Evolutionary conservation across 495 filamentous ascomycete species (phyloP).

Genomic region (Mytilinidion resinicola): DNA sequence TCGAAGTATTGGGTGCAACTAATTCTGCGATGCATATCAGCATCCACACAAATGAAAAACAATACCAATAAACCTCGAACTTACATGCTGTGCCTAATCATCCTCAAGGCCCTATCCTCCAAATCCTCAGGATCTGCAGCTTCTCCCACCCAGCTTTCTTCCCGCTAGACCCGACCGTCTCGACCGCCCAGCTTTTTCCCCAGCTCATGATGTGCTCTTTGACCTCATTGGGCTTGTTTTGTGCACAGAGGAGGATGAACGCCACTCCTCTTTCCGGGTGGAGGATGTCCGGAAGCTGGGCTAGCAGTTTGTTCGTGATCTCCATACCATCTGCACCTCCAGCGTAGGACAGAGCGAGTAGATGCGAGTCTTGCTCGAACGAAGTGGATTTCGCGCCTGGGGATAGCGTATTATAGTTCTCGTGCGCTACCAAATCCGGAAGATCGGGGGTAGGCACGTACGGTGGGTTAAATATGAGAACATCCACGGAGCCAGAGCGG

Average conservation of each 20-base stretch:
- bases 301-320: conserved; percentile 71
- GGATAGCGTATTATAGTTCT: conserved; percentile 26
- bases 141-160: conserved; percentile 89
- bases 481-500: conserved; percentile 55
- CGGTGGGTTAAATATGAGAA: conserved; percentile 92
- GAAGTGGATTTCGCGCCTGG: conserved; percentile 30
- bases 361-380: conserved; percentile 67
- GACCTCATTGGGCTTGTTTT: conserved; percentile 75
- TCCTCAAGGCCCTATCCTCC: conserved; percentile 31
- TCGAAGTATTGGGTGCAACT: too few species aligned
- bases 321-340: conserved; percentile 91
- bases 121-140: conserved; percentile 74
- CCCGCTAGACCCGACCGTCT: conserved; percentile 78
- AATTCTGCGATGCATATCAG: too few species aligned
- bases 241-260: conserved; percentile 81
- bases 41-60: too few species aligned
- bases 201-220: conserved; percentile 55
- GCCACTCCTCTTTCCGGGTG: conserved; percentile 62
- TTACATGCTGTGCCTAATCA: background rate
- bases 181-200: conserved; percentile 58
- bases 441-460: conserved; percentile 83
- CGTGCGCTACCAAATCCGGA: conserved; percentile 42
- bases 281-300: conserved; percentile 56
- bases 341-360: conserved; percentile 81
- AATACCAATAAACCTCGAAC: too few species aligned